Evolutionary conservation across 179 eudicot species (phyloP).

Genomic region (Beta lomatogona): DNA sequence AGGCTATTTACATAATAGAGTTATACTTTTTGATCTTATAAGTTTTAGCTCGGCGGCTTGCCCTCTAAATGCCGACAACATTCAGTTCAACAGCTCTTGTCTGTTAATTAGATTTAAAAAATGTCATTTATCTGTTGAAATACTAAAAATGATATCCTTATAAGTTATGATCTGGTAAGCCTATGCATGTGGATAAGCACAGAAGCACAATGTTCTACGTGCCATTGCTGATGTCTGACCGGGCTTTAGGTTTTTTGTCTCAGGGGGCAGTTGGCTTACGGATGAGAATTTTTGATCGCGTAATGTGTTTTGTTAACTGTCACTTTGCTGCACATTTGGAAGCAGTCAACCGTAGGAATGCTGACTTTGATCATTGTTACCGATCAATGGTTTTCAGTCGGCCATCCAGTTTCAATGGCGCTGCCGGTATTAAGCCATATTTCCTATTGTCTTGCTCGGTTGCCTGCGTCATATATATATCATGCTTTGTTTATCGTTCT

Average conservation of each 20-base stretch:
- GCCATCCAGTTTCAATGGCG: conserved; percentile 55
- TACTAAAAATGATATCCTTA: neutral
- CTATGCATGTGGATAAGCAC: neutral
- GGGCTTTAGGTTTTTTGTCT: conserved; percentile 30
- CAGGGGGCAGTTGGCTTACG: conserved; percentile 99
- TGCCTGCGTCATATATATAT: conserved; percentile 52
- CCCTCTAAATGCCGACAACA: neutral
- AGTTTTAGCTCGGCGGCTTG: neutral
- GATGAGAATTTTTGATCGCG: conserved; percentile 86
- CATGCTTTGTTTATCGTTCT: conserved; percentile 53
- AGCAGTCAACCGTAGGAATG: conserved; percentile 92
- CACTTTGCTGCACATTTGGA: conserved; percentile 99
- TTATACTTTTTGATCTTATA: neutral
- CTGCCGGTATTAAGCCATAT: conserved; percentile 72
- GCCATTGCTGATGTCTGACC: conserved; percentile 29
- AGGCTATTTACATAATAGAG: neutral
- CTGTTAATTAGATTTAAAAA: neutral
- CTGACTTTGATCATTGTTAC: conserved; percentile 94
- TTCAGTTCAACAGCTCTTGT: neutral
- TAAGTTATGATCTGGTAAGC: neutral
- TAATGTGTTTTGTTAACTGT: conserved; percentile 92
- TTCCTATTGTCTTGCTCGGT: conserved; percentile 54
- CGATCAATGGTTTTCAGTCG: conserved; percentile 82
- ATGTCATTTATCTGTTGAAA: neutral
- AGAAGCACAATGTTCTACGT: neutral